Base-by-base conservation (phyloP, 169 alveolate species). In the Plasmodium knowlesi region DNA sequence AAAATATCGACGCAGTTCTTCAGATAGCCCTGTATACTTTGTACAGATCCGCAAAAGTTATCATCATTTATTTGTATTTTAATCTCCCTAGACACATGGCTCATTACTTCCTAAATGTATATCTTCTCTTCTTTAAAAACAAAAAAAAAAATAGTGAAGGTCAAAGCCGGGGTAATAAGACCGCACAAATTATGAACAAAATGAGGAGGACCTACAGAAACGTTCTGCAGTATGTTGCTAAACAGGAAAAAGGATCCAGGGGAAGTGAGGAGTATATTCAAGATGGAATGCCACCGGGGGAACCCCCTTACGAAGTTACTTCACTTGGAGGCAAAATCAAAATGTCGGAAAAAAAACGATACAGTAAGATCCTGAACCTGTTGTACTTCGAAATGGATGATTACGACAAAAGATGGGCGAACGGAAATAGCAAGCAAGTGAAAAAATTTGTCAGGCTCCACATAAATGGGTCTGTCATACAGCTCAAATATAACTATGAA, bases 391-490 rank as follows among this genome's bases (percentile, higher is more conserved):
- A 89, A 34, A 81, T 57, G 22, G 61, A 89, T 9, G 46, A 50
- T 61, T 78, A 89, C 19, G 43, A 80, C 54, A 53, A 70, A 81
- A 28, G 9, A 25, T 67, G 37, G 76, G 30, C 32, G 3, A 67
- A 67, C 5, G 43, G 41, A 78, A 34, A 3, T 6, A n/a, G 80
- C 39, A 22, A 79, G 41, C 14, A 61, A 30, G 79, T 89, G 76
- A 80, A 61, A 5, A 78, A 78, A 34, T 89, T 89, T 25, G 43
- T 79, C 50, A n/a, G n/a, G 0, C 54, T 79, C n/a, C 90, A 89
- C 83, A 28, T n/a, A 9, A 67, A 81, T 67, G 94, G 91, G n/a
- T 79, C 89, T 80, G 73, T 89, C 53, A 89, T 89, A 89, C 94
- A 89, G 34, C 37, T 89, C 78, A 81, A 89, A 39, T 89, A 89